These are phyloP conservation scores for Tricholoma hemisulphureum DNA, from an alignment of 768 basidiomycete species.

Conservation along the genomic window DNA sequence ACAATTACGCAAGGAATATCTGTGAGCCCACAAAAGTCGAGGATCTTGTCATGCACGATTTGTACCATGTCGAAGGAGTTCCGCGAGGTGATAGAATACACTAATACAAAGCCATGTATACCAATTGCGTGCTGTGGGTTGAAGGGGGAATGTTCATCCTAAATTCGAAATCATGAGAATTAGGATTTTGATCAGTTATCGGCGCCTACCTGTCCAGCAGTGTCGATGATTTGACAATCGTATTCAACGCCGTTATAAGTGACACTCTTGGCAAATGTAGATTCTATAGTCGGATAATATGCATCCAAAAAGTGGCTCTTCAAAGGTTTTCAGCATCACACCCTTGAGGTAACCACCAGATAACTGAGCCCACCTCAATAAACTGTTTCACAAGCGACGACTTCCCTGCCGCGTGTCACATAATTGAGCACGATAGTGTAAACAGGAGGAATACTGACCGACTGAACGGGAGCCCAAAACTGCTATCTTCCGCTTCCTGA, in stretches of 20 bases:
- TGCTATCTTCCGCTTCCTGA: constrained; percentile 87
- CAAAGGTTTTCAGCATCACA: constrained; percentile 1
- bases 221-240: constrained; percentile 96
- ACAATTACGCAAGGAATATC: constrained; percentile 93
- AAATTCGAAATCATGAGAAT: background rate
- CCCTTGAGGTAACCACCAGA: background rate
- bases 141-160: constrained; percentile 96
- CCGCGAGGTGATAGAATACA: constrained; percentile 88
- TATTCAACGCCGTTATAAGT: constrained; percentile 88
- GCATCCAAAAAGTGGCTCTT: constrained; percentile 82
- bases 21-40: constrained; percentile 83
- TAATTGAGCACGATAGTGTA: background rate
- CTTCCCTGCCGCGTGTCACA: constrained; percentile 62
- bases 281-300: constrained; percentile 96
- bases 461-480: constrained; percentile 89
- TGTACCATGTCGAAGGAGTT: constrained; percentile 94
- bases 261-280: constrained; percentile 81
- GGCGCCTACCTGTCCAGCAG: constrained; percentile 84
- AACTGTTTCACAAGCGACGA: constrained; percentile 94
- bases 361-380: constrained; percentile 65
- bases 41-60: constrained; percentile 94
- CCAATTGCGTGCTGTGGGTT: constrained; percentile 94
- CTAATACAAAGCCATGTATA: constrained; percentile 95
- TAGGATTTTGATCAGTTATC: background rate
- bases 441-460: constrained; percentile 48